Base-by-base conservation (phyloP, 148 eudicot species). In the Fagopyrum esculentum region DNA sequence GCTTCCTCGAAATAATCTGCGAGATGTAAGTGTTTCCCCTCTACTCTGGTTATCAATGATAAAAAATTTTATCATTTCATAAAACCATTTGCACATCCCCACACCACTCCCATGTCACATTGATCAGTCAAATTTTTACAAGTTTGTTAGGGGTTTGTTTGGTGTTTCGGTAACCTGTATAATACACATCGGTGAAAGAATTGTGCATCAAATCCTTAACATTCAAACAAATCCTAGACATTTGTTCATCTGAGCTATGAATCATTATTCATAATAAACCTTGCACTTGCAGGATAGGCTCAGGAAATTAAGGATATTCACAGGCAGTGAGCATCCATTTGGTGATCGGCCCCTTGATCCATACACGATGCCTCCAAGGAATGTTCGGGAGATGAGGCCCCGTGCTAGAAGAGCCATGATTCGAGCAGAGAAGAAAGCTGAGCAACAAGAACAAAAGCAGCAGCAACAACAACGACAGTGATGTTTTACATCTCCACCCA, bases 1-100 rank as follows among this genome's bases (percentile, higher is more conserved):
- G 99, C 91, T 95, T 78, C 99, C 99, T 30, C 82, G 97, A 78
- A 95, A 95, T 77, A 95, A 95, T 74, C 76, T 95, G 78, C 93
- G 99, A 46, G 97, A 95, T 83, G 98, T 88, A 80, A 90, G 98
- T 95, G n/a, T n/a, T 49, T 8, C 19, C 10, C 1, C 19, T n/a
- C 22, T n/a, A 26, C 8, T 60, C 6, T 43, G 9, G 26, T 12
- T 5, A 4, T 44, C 72, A 13, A 43, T 69, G 72, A 43, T 30
- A 40, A 12, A 49, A 69, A 45, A 16, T 1, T 45, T 70, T 1
- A 29, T 9, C 6, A 56, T 55, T 13, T 55, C 29, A 29, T 35
- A 12, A 12, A 3, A 26, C 30, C 43, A 10, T 5, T 61, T 40
- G 72, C 46, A 35, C 35, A 68, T 68, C 4, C 13, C 3, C 15